phyloP scores from a whole-genome alignment of 2,329 filamentous ascomycete species.

The Aspergillus arachidicola region DNA sequence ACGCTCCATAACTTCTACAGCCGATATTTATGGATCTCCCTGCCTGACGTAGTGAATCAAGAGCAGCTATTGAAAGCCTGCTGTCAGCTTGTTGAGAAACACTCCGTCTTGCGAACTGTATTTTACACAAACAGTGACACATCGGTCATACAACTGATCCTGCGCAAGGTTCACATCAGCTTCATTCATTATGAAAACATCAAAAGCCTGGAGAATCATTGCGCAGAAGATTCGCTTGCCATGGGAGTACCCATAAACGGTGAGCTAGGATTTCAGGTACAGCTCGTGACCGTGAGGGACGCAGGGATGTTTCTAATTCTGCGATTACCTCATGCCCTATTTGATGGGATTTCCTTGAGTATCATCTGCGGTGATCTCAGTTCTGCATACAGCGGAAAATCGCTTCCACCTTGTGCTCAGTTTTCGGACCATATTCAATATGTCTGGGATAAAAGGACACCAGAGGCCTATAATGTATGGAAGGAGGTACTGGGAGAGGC shows the following conservation, averaged over 20 bases:
- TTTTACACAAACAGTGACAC: background rate
- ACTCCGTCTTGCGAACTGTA: background rate
- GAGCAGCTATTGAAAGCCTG: background rate
- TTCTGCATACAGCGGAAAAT: background rate
- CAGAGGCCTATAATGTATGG: background rate
- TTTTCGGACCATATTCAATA: background rate
- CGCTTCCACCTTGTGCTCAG: background rate
- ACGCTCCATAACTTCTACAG: background rate
- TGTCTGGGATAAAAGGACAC: background rate
- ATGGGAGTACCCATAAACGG: background rate
- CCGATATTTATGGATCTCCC: background rate
- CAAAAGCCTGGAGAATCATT: background rate
- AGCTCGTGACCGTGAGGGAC: background rate
- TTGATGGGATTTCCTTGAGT: background rate
- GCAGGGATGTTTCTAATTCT: background rate
- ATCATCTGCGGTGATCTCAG: background rate
- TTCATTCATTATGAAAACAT: background rate
- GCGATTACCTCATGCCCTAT: background rate
- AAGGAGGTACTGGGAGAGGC: background rate
- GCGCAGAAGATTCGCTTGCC: background rate
- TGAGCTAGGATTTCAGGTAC: background rate
- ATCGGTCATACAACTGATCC: background rate
- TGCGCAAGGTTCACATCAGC: background rate
- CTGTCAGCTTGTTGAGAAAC: background rate
- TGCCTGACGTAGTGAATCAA: background rate